phyloP scores from a whole-genome alignment of 352 stramenopile species.

The Phytophthora melonis region DNA sequence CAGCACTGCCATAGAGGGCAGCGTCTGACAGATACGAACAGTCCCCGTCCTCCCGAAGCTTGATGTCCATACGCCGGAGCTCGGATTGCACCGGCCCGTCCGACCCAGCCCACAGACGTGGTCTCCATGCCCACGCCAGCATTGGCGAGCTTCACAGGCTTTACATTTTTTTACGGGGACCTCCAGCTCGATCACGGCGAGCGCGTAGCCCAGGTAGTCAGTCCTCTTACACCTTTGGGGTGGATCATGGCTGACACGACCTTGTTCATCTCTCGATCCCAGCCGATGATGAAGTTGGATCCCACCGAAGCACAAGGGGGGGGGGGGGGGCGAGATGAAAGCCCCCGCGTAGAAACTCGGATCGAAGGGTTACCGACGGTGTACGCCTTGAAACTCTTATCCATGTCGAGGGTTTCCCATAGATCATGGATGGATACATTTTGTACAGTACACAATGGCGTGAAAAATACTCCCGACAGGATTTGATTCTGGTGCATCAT shows the following conservation, averaged over 20 bases:
- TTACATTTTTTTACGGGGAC: conserved; percentile 24
- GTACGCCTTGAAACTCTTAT: not conserved
- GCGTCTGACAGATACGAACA: not conserved
- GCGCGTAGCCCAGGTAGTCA: conserved; percentile 34
- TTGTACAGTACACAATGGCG: no score
- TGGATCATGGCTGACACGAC: conserved; percentile 11
- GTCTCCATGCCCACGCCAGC: conserved; percentile 23
- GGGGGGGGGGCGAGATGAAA: not conserved
- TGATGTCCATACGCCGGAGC: not conserved
- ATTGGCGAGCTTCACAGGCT: conserved; percentile 37
- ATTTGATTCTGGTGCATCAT: no score
- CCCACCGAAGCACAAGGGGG: conserved; percentile 3
- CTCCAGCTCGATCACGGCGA: conserved; percentile 49
- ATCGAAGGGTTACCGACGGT: not conserved
- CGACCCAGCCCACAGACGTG: conserved; percentile 41
- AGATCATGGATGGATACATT: no score
- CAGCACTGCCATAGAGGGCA: not conserved
- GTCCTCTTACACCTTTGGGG: not conserved
- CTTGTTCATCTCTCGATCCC: conserved; percentile 27
- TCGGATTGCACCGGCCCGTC: not conserved
- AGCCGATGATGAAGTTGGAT: conserved; percentile 22
- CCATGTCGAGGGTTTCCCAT: no score
- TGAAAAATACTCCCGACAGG: no score
- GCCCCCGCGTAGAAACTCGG: not conserved
- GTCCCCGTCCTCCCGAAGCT: not conserved